Percentiles rank a stretch among this genome's conserved stretches.
These are phyloP conservation scores for Suillus occidentalis DNA, from an alignment of 768 basidiomycete species.

Conservation along the genomic window DNA sequence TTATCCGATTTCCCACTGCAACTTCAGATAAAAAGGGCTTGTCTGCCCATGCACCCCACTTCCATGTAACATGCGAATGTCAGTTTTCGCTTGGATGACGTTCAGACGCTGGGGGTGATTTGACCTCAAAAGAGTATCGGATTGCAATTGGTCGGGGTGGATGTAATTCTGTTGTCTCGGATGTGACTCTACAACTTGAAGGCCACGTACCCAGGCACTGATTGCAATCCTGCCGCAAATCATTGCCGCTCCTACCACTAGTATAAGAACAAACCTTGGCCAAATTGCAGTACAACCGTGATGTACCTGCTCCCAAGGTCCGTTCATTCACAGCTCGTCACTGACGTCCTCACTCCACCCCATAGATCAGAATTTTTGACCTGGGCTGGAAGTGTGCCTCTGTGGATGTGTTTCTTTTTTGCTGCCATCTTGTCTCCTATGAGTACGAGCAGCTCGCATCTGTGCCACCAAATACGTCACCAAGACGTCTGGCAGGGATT, in stretches of 20 bases:
- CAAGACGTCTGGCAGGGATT: conserved; percentile 97
- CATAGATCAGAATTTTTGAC: conserved; percentile 95
- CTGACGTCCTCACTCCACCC: not conserved
- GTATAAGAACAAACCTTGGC: conserved; percentile 99
- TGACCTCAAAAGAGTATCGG: not conserved
- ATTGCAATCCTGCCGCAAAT: not conserved
- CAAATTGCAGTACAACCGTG: conserved; percentile 94
- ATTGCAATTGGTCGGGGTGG: not conserved
- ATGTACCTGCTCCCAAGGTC: conserved; percentile 95
- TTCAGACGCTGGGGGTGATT: not conserved
- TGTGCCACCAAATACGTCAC: conserved; percentile 99
- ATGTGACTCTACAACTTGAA: not conserved
- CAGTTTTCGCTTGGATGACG: not conserved
- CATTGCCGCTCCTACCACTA: conserved; percentile 89
- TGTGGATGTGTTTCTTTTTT: conserved; percentile 98
- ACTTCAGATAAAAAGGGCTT: not conserved
- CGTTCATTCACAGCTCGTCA: conserved; percentile 15
- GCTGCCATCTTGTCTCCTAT: conserved; percentile 93
- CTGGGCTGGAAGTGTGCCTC: conserved; percentile 93
- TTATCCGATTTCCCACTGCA: not conserved
- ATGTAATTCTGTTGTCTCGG: not conserved
- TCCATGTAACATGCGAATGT: not conserved
- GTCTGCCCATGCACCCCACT: not conserved
- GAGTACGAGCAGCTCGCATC: conserved; percentile 99
- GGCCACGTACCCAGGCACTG: not conserved